Conservation (phyloP, 1,284 basidiomycete genomes). For the Pterulicium gracile region DNA sequence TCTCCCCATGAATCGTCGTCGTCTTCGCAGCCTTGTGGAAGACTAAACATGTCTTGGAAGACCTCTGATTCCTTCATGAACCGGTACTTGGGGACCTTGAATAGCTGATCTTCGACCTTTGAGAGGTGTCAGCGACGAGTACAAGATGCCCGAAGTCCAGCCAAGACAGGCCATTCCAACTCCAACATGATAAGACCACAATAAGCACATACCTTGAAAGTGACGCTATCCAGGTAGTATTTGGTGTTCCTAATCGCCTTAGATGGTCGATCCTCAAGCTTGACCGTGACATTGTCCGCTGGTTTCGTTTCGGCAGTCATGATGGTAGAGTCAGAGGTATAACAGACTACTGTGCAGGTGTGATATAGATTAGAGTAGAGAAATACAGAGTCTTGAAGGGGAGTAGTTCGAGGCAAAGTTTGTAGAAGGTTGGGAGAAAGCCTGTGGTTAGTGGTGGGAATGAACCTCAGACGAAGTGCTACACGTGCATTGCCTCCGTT, state of each 20-base stretch:
- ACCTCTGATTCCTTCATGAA: slow-evolving; percentile 17
- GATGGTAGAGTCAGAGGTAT: no score
- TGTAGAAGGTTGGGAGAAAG: no score
- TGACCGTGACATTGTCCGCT: no score
- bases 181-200: neutral
- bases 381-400: no score
- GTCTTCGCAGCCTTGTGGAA: slow-evolving; percentile 9
- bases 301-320: no score
- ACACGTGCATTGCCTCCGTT: no score
- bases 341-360: no score
- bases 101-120: slow-evolving; percentile 19
- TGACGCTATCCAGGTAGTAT: neutral
- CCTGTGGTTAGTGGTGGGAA: no score
- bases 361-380: no score
- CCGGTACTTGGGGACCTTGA: slow-evolving; percentile 18
- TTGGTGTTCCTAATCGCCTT: neutral
- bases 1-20: slow-evolving; percentile 15
- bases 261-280: no score
- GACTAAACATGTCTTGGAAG: slow-evolving; percentile 18
- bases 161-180: neutral
- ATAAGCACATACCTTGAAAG: neutral
- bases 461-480: no score
- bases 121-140: neutral
- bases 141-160: neutral
- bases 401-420: no score